Percentiles rank a stretch among this genome's conserved stretches.
phyloP scores from a whole-genome alignment of 2,329 filamentous ascomycete species.

The Ceratocystiopsis brevicomis region DNA sequence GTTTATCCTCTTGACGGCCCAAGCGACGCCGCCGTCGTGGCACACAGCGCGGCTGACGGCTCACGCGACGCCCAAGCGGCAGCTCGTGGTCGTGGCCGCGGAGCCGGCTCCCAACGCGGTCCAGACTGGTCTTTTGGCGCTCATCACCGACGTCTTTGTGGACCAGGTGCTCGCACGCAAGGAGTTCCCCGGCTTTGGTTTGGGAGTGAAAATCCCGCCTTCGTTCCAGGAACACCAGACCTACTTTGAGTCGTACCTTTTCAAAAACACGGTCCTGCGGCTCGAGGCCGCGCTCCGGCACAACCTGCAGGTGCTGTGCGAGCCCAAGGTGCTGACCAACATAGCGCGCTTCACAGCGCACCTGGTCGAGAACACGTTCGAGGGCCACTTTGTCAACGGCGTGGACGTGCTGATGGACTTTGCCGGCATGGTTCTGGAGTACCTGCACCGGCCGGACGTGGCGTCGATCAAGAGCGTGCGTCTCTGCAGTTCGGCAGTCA shows the following conservation, averaged over 20 bases:
- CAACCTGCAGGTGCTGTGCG: constrained; percentile 52
- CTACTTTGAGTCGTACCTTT: constrained; percentile 80
- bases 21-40: constrained; percentile 37
- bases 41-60: constrained; percentile 45
- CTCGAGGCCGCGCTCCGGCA: constrained; percentile 51
- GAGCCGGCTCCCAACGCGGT: constrained; percentile 32
- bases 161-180: constrained; percentile 75
- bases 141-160: constrained; percentile 62
- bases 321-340: constrained; percentile 74
- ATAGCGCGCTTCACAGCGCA: constrained; percentile 64
- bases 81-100: constrained; percentile 14
- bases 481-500: constrained; percentile 72
- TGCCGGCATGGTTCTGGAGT: constrained; percentile 66
- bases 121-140: constrained; percentile 56
- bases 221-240: constrained; percentile 89
- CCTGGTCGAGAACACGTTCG: constrained; percentile 76
- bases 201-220: constrained; percentile 76
- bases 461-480: constrained; percentile 67
- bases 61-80: constrained; percentile 39
- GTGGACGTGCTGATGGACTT: constrained; percentile 73
- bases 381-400: constrained; percentile 90
- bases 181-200: constrained; percentile 72
- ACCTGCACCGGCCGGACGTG: constrained; percentile 70
- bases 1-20: constrained; percentile 69
- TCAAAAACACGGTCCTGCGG: constrained; percentile 55